These are phyloP conservation scores for Lithospermum erythrorhizon DNA, from an alignment of 257 asterid genomes.

Conservation along the genomic window DNA sequence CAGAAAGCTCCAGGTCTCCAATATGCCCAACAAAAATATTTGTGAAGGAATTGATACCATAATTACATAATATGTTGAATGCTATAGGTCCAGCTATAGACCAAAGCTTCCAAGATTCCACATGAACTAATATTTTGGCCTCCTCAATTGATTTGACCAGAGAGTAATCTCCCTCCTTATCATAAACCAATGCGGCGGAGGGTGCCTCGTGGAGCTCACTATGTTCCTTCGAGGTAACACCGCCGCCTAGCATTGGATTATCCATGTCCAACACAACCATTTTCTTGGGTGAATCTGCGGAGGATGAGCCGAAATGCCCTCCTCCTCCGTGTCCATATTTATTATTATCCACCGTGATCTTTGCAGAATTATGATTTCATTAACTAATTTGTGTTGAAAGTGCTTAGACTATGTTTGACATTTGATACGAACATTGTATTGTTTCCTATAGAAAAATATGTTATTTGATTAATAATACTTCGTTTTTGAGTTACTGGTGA, in stretches of 20 bases:
- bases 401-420: constrained; percentile 11
- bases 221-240: constrained; percentile 10
- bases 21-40: constrained; percentile 81
- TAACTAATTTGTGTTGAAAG: neutral
- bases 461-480: constrained; percentile 3
- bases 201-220: constrained; percentile 69
- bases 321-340: constrained; percentile 44
- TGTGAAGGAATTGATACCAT: constrained; percentile 82
- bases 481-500: constrained; percentile 18
- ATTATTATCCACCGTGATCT: constrained; percentile 39
- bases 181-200: constrained; percentile 30
- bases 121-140: constrained; percentile 21
- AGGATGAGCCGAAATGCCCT: constrained; percentile 45
- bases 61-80: constrained; percentile 81
- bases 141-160: constrained; percentile 35
- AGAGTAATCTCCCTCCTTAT: constrained; percentile 51
- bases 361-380: constrained; percentile 14
- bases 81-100: constrained; percentile 83
- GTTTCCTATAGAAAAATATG: constrained; percentile 5
- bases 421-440: neutral
- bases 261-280: constrained; percentile 43
- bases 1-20: constrained; percentile 89
- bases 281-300: constrained; percentile 21
- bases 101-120: constrained; percentile 73
- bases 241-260: constrained; percentile 9